These are phyloP conservation scores for Gastrolobium bilobum DNA, from an alignment of 306 rosid species.

Conservation along the genomic window DNA sequence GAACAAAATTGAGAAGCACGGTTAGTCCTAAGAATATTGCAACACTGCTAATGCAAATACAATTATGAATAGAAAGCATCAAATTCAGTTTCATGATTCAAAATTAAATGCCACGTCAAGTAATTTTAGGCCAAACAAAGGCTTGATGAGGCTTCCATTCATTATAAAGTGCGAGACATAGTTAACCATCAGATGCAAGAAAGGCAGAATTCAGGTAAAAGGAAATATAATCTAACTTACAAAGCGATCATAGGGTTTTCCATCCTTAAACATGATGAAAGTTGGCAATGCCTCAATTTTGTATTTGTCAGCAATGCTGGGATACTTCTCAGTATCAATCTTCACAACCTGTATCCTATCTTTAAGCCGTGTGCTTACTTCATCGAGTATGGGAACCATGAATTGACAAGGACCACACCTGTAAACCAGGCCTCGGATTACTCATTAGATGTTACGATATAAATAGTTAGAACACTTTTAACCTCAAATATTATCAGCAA, in stretches of 20 bases:
- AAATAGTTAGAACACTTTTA: not conserved
- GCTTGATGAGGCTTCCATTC: slow-evolving; percentile 3
- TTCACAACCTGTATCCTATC: slow-evolving; percentile 82
- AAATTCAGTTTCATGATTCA: slow-evolving; percentile 34
- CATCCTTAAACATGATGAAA: slow-evolving; percentile 89
- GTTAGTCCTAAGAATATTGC: not conserved
- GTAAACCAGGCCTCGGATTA: slow-evolving; percentile 45
- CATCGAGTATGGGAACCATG: slow-evolving; percentile 89
- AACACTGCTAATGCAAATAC: slow-evolving; percentile 2
- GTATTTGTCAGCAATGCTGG: slow-evolving; percentile 82
- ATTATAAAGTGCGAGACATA: slow-evolving; percentile 19
- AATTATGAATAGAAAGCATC: slow-evolving; percentile 1
- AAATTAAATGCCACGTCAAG: slow-evolving; percentile 12
- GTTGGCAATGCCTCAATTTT: slow-evolving; percentile 91
- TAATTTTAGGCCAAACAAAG: not conserved
- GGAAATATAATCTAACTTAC: slow-evolving; percentile 62
- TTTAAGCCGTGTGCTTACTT: slow-evolving; percentile 69
- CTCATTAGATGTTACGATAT: slow-evolving; percentile 26
- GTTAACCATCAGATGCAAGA: slow-evolving; percentile 25
- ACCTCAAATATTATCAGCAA: not conserved
- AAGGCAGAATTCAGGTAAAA: not conserved
- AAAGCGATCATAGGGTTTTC: slow-evolving; percentile 79
- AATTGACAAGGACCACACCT: slow-evolving; percentile 99
- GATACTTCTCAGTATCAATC: slow-evolving; percentile 96
- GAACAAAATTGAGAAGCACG: slow-evolving; percentile 3